Percentiles rank a stretch among this genome's conserved stretches.
These are phyloP conservation scores for Talaromyces piceae DNA, from an alignment of 2,329 filamentous ascomycete species.

Conservation along the genomic window DNA sequence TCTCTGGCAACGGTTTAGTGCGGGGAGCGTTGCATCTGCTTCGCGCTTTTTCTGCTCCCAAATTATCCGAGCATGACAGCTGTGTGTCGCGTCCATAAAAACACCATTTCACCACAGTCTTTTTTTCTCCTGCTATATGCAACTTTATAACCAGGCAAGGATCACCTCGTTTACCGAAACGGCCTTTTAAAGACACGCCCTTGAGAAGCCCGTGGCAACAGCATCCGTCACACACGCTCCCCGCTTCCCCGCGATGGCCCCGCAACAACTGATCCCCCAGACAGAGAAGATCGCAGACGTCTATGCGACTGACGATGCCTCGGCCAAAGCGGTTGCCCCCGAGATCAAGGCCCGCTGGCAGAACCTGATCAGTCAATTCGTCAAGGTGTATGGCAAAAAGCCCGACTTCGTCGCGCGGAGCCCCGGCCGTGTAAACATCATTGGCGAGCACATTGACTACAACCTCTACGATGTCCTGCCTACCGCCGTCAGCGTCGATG, in stretches of 20 bases:
- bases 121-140: no score
- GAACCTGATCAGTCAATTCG: slow-evolving; percentile 63
- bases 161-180: no score
- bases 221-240: background rate
- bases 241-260: slow-evolving; percentile 27
- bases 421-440: slow-evolving; percentile 93
- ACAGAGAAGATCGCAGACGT: slow-evolving; percentile 70
- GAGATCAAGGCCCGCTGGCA: slow-evolving; percentile 69
- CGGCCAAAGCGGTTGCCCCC: slow-evolving; percentile 61
- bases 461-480: slow-evolving; percentile 92
- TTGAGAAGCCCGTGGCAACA: no score
- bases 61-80: background rate
- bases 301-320: slow-evolving; percentile 71
- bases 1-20: background rate
- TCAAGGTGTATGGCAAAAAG: slow-evolving; percentile 58
- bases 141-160: no score
- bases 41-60: background rate
- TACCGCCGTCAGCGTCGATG: slow-evolving; percentile 89
- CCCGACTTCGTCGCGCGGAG: slow-evolving; percentile 82
- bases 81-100: background rate
- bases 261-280: slow-evolving; percentile 57
- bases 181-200: no score
- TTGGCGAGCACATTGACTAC: slow-evolving; percentile 99
- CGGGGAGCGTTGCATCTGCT: background rate
- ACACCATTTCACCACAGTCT: background rate